Conservation (phyloP, 768 basidiomycete species). For the Strobilomyces dryophilus region DNA sequence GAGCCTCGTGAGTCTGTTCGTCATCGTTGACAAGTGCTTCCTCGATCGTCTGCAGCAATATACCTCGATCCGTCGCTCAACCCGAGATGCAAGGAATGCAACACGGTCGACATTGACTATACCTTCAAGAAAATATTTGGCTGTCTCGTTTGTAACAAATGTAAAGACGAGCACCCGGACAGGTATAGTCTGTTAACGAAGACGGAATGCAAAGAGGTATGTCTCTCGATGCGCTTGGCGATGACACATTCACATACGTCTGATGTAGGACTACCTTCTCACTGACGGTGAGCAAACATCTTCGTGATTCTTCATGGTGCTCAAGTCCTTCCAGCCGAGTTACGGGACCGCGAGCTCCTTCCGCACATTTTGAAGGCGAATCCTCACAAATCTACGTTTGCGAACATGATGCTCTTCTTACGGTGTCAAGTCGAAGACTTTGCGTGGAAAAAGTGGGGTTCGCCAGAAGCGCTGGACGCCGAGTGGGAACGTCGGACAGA, state of each 20-base stretch:
- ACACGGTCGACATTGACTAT: constrained; percentile 84
- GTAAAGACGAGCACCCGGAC: constrained; percentile 87
- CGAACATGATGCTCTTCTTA: constrained; percentile 99
- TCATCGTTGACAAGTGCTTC: background rate
- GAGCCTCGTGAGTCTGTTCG: constrained; percentile 56
- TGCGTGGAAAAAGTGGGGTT: constrained; percentile 98
- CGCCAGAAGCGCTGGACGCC: constrained; percentile 81
- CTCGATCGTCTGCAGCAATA: constrained; percentile 51
- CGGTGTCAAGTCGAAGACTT: constrained; percentile 93
- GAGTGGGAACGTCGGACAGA: constrained; percentile 77
- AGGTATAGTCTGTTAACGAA: constrained; percentile 95
- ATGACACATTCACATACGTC: background rate
- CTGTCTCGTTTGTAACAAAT: constrained; percentile 82
- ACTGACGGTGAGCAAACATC: constrained; percentile 69
- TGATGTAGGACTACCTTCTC: constrained; percentile 79
- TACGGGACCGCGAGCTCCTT: constrained; percentile 86
- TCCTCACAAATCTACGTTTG: constrained; percentile 91
- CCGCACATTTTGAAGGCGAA: constrained; percentile 94
- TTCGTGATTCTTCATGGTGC: background rate
- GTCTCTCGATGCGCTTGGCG: constrained; percentile 16
- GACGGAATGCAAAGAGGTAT: constrained; percentile 94
- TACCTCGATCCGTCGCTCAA: constrained; percentile 68
- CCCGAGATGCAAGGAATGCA: constrained; percentile 84
- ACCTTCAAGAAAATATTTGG: constrained; percentile 78
- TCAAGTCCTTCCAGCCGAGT: constrained; percentile 59